Percentiles rank a stretch among this genome's conserved stretches.
Evolutionary conservation across 1,284 basidiomycete species (phyloP).

Genomic region (Ustilago loliicola): DNA sequence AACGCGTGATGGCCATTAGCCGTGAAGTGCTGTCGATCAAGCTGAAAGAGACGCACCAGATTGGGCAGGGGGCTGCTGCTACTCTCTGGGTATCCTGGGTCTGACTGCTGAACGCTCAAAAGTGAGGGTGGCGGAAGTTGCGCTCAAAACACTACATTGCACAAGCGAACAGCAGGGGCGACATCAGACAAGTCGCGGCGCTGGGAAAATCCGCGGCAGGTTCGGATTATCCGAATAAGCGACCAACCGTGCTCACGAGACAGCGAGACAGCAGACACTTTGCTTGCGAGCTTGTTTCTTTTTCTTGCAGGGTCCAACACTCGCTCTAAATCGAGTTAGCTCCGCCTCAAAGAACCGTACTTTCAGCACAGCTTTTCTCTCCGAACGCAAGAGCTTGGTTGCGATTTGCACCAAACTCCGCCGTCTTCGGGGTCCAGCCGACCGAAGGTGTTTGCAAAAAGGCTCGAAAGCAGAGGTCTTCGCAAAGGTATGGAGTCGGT

Average conservation of each 20-base stretch:
- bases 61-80: neutral
- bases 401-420: too few species aligned
- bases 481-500: too few species aligned
- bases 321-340: neutral
- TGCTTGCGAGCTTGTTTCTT: neutral
- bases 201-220: conserved; percentile 15
- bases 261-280: neutral
- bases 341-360: too few species aligned
- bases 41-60: neutral
- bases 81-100: neutral
- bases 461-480: too few species aligned
- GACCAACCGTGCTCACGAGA: conserved; percentile 2
- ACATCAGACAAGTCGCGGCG: neutral
- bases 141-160: too few species aligned
- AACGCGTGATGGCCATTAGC: too few species aligned
- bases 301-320: too few species aligned
- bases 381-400: too few species aligned
- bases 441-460: too few species aligned
- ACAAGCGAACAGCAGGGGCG: neutral
- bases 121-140: conserved; percentile 9
- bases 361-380: too few species aligned
- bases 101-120: neutral
- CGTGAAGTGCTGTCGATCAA: neutral
- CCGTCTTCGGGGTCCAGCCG: too few species aligned
- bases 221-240: conserved; percentile 17